Conservation (phyloP, 371 early-diverging fungal species). For the Actinomucor elegans region DNA sequence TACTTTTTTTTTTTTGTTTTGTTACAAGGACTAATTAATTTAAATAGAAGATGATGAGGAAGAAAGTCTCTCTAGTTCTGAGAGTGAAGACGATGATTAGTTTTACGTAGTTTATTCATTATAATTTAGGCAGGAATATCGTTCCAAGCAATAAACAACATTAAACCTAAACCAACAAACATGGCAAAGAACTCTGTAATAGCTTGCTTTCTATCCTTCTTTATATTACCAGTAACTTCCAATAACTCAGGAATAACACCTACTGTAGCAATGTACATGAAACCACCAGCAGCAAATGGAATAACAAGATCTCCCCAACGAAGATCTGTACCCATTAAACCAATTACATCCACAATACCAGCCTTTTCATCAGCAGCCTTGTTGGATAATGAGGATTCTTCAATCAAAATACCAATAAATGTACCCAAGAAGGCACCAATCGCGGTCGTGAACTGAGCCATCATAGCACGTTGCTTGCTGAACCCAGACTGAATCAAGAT, state of each 20-base stretch:
- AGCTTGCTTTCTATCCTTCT: slow-evolving; percentile 53
- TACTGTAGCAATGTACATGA: slow-evolving; percentile 87
- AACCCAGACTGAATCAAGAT: slow-evolving; percentile 86
- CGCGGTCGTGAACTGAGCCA: slow-evolving; percentile 85
- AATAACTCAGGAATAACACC: slow-evolving; percentile 86
- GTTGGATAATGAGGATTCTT: slow-evolving; percentile 43
- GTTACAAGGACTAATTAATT: too few relatives aligned
- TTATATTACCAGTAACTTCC: slow-evolving; percentile 57
- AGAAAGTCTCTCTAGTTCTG: slow-evolving; percentile 14
- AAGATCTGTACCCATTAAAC: slow-evolving; percentile 51
- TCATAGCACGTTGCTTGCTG: slow-evolving; percentile 69
- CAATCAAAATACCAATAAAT: slow-evolving; percentile 76
- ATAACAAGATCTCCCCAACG: slow-evolving; percentile 71
- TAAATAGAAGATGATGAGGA: slow-evolving; percentile 21
- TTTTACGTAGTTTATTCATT: not conserved
- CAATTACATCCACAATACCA: slow-evolving; percentile 2
- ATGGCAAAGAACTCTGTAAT: slow-evolving; percentile 59
- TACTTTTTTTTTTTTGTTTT: not conserved
- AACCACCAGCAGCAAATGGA: slow-evolving; percentile 89
- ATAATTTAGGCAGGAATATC: slow-evolving; percentile 25
- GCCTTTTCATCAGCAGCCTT: slow-evolving; percentile 6
- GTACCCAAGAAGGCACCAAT: slow-evolving; percentile 83
- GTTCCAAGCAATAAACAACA: slow-evolving; percentile 66
- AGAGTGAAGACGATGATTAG: slow-evolving; percentile 7
- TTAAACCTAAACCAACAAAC: slow-evolving; percentile 65